Evolutionary conservation across 1,284 basidiomycete species (phyloP).

Genomic region (Porodaedalea pini): DNA sequence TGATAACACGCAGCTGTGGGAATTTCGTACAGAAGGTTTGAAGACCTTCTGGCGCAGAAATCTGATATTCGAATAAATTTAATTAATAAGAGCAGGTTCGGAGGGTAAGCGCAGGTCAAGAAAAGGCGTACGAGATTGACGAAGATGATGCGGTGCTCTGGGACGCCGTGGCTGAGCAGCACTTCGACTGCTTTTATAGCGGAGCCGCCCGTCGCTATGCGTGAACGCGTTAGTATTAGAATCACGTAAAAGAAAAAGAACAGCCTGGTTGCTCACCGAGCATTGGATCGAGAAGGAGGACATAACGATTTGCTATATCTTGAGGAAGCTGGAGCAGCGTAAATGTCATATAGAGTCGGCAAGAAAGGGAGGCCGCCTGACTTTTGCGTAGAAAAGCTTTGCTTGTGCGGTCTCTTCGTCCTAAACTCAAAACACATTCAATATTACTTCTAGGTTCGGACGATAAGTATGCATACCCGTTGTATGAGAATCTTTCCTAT

Average conservation of each 20-base stretch:
- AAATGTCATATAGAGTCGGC: slow-evolving; percentile 21
- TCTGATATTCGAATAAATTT: no score
- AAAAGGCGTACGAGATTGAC: slow-evolving; percentile 75
- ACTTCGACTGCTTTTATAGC: slow-evolving; percentile 98
- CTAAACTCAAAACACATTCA: slow-evolving; percentile 37
- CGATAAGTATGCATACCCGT: slow-evolving; percentile 48
- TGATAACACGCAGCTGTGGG: slow-evolving; percentile 83
- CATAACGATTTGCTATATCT: slow-evolving; percentile 89
- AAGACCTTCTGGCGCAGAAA: slow-evolving; percentile 90
- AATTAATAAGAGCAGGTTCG: no score
- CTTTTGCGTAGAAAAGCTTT: slow-evolving; percentile 88
- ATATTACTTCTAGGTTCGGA: slow-evolving; percentile 10
- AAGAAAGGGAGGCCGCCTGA: slow-evolving; percentile 30
- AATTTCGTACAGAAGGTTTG: slow-evolving; percentile 78
- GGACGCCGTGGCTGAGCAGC: slow-evolving; percentile 85
- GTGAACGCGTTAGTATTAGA: slow-evolving; percentile 7
- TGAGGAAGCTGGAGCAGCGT: slow-evolving; percentile 74
- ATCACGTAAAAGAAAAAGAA: not conserved
- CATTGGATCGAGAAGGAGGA: slow-evolving; percentile 96
- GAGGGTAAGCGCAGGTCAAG: not conserved
- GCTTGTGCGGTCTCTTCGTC: slow-evolving; percentile 90
- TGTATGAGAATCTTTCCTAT: slow-evolving; percentile 96
- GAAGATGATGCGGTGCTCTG: slow-evolving; percentile 90
- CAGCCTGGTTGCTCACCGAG: slow-evolving; percentile 62
- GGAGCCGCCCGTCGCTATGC: slow-evolving; percentile 91